Evolutionary conservation across 306 rosid genomes (phyloP), one percentile per base, ranked within the genome.

Genomic region (apple (Malus domestica)): DNA sequence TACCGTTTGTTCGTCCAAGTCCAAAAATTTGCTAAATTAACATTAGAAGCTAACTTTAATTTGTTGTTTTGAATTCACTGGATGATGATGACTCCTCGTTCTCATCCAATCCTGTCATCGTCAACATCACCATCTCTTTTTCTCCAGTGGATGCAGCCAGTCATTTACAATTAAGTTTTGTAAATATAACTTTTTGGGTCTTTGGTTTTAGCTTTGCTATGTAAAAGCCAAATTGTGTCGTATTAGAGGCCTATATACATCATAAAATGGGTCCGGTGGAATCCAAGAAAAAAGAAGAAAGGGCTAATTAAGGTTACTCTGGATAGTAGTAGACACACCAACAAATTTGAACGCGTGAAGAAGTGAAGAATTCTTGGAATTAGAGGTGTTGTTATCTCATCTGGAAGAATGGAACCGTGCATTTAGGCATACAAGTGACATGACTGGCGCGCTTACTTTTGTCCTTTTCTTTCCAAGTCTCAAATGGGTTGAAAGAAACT

Each of bases 211-310:
- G 35, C 6, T 57, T 70, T 83, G 86, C 71, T 74, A 49, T 85
- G 86, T 59, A 87, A 89, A 91, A 89, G 91, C 89, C 87, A 73
- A 84, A 68, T 72, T 79, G 76, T 88, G 95, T 86, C 91, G 82
- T 79, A 66, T 88, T 87, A 84, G 85, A 71, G 73, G 83, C 80
- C 82, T 74, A 79, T 76, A 80, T 63, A 62, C 66, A 33, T 71
- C 75, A 15, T 49, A 57, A 74, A 79, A 33, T 49, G 82, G 80
- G 76, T 72, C 84, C 55, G 60, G 40, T 29, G 67, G 76, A 77
- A 83, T 81, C 83, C 75, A 70, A 72, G 62, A 73, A 71, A 65
- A 65, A 35, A 19, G 4, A 30, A 30, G 42, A 57, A n/a, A 14
- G 67, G 35, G 67, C 20, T 8, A 29, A 60, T 25, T 22, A 25